Evolutionary conservation across 306 rosid genomes (phyloP).

Genomic region (Cucurbita moschata): DNA sequence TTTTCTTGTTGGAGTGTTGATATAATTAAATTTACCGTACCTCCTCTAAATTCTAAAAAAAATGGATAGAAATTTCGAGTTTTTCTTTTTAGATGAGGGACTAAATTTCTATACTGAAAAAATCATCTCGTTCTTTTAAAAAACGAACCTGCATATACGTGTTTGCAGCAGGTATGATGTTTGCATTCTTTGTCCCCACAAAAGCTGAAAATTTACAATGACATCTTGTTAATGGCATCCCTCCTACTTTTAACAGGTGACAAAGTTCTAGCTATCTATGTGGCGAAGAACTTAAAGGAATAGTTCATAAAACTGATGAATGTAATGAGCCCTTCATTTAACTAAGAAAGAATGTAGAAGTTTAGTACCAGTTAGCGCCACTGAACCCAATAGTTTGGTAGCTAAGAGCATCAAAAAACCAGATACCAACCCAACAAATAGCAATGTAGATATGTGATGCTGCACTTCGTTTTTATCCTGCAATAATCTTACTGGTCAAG

Average conservation of each 20-base stretch:
- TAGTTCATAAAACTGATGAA: not conserved
- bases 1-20: too few species aligned
- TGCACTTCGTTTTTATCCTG: conserved; percentile 83
- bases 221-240: conserved; percentile 18
- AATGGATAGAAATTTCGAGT: not conserved
- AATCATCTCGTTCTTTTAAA: not conserved
- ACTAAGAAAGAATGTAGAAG: not conserved
- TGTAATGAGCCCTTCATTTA: not conserved
- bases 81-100: not conserved
- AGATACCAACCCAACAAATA: conserved; percentile 66
- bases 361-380: conserved; percentile 57
- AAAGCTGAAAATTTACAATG: conserved; percentile 47
- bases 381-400: conserved; percentile 53
- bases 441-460: conserved; percentile 58
- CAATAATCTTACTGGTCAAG: conserved; percentile 8
- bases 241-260: conserved; percentile 11
- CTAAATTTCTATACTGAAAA: too few species aligned
- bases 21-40: not conserved
- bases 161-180: conserved; percentile 70
- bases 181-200: conserved; percentile 48
- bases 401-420: conserved; percentile 67
- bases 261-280: conserved; percentile 6
- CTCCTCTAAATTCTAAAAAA: not conserved
- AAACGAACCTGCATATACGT: conserved; percentile 62
- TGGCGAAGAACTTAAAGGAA: not conserved